These are phyloP conservation scores for Gomphus bonarii DNA, from an alignment of 1,284 basidiomycete genomes.

Conservation along the genomic window DNA sequence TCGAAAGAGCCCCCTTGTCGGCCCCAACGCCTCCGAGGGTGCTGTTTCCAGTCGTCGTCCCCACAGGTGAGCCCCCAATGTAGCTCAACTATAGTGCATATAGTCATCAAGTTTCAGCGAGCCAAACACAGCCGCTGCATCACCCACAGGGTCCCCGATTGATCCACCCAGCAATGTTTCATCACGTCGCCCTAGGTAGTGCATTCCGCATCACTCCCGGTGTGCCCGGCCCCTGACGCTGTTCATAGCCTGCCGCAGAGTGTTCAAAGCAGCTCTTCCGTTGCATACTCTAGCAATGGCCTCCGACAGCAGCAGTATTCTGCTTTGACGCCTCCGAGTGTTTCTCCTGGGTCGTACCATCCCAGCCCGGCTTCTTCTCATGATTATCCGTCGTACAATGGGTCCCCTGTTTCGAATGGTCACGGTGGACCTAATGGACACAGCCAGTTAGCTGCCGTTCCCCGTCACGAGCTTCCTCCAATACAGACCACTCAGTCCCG, in stretches of 20 bases:
- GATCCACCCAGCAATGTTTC: not conserved
- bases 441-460: slow-evolving; percentile 18
- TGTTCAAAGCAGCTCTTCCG: not conserved
- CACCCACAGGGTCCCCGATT: slow-evolving; percentile 4
- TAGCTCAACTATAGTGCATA: not conserved
- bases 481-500: slow-evolving; percentile 23
- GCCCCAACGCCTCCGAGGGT: slow-evolving; percentile 1
- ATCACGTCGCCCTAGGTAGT: slow-evolving; percentile 11
- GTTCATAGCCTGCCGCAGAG: not conserved
- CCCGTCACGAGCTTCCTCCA: slow-evolving; percentile 25
- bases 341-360: slow-evolving; percentile 9
- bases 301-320: slow-evolving; percentile 5
- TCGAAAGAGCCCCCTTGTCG: slow-evolving; percentile 12
- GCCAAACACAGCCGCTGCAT: slow-evolving; percentile 32
- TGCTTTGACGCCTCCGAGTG: slow-evolving; percentile 4
- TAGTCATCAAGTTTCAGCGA: slow-evolving; percentile 22
- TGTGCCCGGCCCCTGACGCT: not conserved
- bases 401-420: not conserved
- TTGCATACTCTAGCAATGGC: not conserved
- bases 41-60: slow-evolving; percentile 2
- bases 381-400: slow-evolving; percentile 5
- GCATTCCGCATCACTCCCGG: not conserved
- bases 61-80: slow-evolving; percentile 4
- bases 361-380: slow-evolving; percentile 3
- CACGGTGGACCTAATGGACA: slow-evolving; percentile 28